Evolutionary conservation across 345 rosid genomes (phyloP).

Genomic region (Geranium brycei): DNA sequence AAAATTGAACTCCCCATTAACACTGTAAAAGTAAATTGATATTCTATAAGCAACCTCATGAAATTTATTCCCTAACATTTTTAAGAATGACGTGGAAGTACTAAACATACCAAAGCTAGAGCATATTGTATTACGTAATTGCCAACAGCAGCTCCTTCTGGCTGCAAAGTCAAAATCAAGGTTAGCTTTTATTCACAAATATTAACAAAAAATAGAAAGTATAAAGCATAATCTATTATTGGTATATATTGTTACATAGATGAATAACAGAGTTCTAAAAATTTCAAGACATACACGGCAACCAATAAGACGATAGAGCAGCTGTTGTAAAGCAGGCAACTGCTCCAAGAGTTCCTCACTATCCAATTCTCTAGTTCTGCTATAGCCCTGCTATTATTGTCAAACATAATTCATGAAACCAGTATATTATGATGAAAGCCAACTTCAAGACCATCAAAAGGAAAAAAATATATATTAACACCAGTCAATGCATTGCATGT

Average conservation of each 20-base stretch:
- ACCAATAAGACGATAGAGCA: constrained; percentile 83
- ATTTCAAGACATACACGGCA: constrained; percentile 49
- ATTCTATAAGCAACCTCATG: neutral
- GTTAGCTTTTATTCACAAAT: constrained; percentile 1
- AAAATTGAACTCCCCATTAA: neutral
- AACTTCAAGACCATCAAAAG: neutral
- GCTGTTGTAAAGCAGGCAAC: constrained; percentile 80
- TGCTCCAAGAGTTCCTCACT: constrained; percentile 80
- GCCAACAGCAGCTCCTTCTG: constrained; percentile 86
- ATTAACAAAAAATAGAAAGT: neutral
- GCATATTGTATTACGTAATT: constrained; percentile 92
- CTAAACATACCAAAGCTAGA: constrained; percentile 63
- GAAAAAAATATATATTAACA: neutral
- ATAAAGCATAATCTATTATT: neutral
- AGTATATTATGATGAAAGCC: neutral
- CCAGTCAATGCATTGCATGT: neutral
- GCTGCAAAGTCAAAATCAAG: constrained; percentile 37
- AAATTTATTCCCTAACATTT: neutral
- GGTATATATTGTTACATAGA: neutral
- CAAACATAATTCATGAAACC: constrained; percentile 1
- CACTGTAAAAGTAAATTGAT: neutral
- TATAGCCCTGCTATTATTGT: constrained; percentile 52
- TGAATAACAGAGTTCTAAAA: constrained; percentile 2
- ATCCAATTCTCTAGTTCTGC: constrained; percentile 79
- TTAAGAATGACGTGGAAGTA: neutral